These are phyloP conservation scores for Aspergillus flavus DNA, from an alignment of 2,329 filamentous ascomycete species.

Conservation along the genomic window DNA sequence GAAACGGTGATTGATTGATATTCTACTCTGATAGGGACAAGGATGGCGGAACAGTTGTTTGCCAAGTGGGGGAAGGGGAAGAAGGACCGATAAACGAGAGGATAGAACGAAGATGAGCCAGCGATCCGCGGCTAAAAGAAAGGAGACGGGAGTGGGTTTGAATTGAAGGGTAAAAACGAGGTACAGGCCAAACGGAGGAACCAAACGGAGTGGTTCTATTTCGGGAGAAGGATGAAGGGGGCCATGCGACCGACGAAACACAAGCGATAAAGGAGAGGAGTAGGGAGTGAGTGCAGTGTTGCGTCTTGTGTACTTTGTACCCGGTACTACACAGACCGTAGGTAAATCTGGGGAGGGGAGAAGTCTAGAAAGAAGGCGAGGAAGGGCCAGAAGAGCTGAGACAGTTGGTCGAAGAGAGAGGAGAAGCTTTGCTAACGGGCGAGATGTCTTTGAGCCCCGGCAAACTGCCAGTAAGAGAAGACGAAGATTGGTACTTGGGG, in stretches of 20 bases:
- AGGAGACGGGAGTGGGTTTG: neutral
- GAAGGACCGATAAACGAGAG: slow-evolving; percentile 2
- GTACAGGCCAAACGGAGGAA: slow-evolving; percentile 3
- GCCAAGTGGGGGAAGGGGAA: neutral
- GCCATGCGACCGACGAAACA: slow-evolving; percentile 19
- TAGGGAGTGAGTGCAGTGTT: slow-evolving; percentile 11
- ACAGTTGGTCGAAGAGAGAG: neutral
- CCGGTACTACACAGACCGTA: neutral
- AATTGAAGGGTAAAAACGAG: neutral
- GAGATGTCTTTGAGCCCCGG: neutral
- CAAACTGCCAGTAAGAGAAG: neutral
- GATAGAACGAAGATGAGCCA: slow-evolving; percentile 1
- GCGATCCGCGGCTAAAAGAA: slow-evolving; percentile 13
- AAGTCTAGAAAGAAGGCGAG: neutral
- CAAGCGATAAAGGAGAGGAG: slow-evolving; percentile 6
- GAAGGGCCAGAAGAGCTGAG: neutral
- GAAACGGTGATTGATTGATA: neutral
- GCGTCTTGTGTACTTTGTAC: neutral
- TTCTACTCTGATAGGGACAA: neutral
- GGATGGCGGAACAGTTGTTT: neutral
- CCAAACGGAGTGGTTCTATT: slow-evolving; percentile 5
- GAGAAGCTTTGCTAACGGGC: neutral
- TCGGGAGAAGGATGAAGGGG: slow-evolving; percentile 10
- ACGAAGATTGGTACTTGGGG: neutral
- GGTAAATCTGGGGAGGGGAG: neutral